Conservation (phyloP, 108 stramenopile genomes). For the Craspedostauros australis region DNA sequence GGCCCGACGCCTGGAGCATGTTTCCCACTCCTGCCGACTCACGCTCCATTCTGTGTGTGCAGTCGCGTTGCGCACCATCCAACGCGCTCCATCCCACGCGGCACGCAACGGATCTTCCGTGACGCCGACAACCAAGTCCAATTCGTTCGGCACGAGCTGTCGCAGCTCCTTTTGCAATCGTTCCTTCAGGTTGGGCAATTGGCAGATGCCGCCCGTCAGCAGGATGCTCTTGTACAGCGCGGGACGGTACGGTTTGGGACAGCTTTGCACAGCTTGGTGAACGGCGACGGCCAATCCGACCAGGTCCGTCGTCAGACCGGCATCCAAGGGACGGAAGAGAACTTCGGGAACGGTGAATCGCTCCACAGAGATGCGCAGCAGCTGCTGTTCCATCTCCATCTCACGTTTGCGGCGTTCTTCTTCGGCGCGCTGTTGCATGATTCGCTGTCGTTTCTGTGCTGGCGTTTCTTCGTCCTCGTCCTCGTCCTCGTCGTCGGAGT, state of each 20-base stretch:
- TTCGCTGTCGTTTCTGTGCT: constrained; percentile 48
- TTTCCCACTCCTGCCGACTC: constrained; percentile 30
- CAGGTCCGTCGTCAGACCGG: constrained; percentile 64
- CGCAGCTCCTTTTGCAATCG: constrained; percentile 73
- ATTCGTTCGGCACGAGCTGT: constrained; percentile 57
- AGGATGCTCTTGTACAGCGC: constrained; percentile 78
- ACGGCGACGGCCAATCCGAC: constrained; percentile 82
- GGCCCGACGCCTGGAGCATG: constrained; percentile 10
- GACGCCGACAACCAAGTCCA: constrained; percentile 45
- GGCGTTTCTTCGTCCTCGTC: constrained; percentile 71
- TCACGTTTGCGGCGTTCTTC: constrained; percentile 53
- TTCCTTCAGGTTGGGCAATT: constrained; percentile 64
- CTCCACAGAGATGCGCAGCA: constrained; percentile 77
- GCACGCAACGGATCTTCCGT: constrained; percentile 53
- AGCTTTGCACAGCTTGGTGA: constrained; percentile 67
- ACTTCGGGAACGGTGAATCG: constrained; percentile 91
- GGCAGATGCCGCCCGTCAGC: constrained; percentile 80
- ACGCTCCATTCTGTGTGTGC: constrained; percentile 22
- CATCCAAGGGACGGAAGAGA: constrained; percentile 87
- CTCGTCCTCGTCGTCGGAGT: constrained; percentile 31
- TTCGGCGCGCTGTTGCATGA: constrained; percentile 52
- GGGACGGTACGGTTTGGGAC: constrained; percentile 56
- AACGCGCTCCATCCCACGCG: constrained; percentile 32
- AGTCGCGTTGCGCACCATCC: not conserved
- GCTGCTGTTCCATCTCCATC: constrained; percentile 65